Evolutionary conservation across 1,139 yeast genomes (phyloP).

Genomic region (Suhomyces bokatorum): DNA sequence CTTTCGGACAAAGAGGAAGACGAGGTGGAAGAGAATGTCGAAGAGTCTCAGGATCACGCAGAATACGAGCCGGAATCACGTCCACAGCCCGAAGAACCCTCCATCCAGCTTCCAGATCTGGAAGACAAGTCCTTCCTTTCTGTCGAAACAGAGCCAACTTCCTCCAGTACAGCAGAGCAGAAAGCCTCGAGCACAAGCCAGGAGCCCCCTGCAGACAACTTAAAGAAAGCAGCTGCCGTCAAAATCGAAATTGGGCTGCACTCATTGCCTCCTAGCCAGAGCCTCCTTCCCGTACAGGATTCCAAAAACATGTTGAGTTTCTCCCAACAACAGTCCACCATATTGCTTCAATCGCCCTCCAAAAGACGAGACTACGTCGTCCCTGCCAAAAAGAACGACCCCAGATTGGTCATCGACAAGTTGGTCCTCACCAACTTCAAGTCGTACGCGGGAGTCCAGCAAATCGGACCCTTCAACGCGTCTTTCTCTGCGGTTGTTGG

Average conservation of each 20-base stretch:
- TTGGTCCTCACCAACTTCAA: slow-evolving; percentile 83
- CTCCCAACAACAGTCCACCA: slow-evolving; percentile 33
- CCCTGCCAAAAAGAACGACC: slow-evolving; percentile 27
- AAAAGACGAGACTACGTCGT: slow-evolving; percentile 25
- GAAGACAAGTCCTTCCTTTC: slow-evolving; percentile 10
- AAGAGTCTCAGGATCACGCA: not conserved
- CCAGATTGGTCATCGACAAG: slow-evolving; percentile 72
- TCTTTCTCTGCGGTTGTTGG: slow-evolving; percentile 99
- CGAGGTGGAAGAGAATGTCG: not conserved
- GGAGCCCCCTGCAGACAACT: slow-evolving; percentile 13
- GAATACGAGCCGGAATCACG: not conserved
- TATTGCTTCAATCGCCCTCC: slow-evolving; percentile 31
- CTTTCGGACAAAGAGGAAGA: slow-evolving; percentile 1
- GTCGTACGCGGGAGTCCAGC: slow-evolving; percentile 93
- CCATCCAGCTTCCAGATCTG: slow-evolving; percentile 3
- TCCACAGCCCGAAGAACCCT: not conserved
- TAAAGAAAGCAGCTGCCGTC: slow-evolving; percentile 3
- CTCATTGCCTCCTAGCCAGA: slow-evolving; percentile 3
- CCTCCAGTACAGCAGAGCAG: not conserved
- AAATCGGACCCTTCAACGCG: slow-evolving; percentile 90
- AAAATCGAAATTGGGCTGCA: slow-evolving; percentile 4
- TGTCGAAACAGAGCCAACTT: slow-evolving; percentile 9
- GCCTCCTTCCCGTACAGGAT: slow-evolving; percentile 3
- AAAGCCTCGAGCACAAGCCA: too few relatives aligned
- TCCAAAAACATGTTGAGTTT: slow-evolving; percentile 22